Evolutionary conservation across 129 eudicot species (phyloP), one percentile per base, ranked within the genome.

Genomic region (Oenanthe sinensis): DNA sequence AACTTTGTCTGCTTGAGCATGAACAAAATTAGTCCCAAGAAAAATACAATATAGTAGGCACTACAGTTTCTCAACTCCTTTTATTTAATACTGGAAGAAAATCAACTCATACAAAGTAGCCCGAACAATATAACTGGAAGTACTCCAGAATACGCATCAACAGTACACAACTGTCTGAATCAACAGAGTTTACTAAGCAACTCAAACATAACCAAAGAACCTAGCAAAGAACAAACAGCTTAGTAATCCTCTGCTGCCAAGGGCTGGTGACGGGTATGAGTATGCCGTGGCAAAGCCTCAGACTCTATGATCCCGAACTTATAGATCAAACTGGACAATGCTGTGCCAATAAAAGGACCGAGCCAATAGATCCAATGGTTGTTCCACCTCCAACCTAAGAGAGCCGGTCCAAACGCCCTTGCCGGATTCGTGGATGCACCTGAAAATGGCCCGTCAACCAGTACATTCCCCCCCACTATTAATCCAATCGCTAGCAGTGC

Each of bases 361-460:
- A 94, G 50, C 98, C 98, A 94, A 68, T 94, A 94, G 84, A 94
- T 81, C 97, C 98, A 91, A 48, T 94, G 96, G 78, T 88, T 79
- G 52, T 76, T 42, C 98, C 97, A 91, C 82, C 92, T 87, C 96
- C 97, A 89, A 6, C 98, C 97, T 20, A 91, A 90, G 76, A 93
- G 48, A 6, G 98, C 91, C 1, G 98, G 98, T n/a, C 98, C 98
- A 13, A 93, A 93, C 0, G 96, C 97, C 80, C 98, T 82, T 0
- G 98, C 98, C 0, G 98, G 97, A 77, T 91, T 94, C 98, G 89
- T 94, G 0, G 96, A 68, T 8, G 97, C 98, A 1, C 98, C 98
- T 0, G 84, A 87, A 22, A 91, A 94, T 1, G 97, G 97, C 0
- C 98, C 98, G 28, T 97, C 97, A 2, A 91, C 97, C 24, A 94